A percentile compares a stretch with the other conserved stretches of the same genome.
phyloP scores from a whole-genome alignment of 441 rosid genomes.

The Syzygium syzygioides region DNA sequence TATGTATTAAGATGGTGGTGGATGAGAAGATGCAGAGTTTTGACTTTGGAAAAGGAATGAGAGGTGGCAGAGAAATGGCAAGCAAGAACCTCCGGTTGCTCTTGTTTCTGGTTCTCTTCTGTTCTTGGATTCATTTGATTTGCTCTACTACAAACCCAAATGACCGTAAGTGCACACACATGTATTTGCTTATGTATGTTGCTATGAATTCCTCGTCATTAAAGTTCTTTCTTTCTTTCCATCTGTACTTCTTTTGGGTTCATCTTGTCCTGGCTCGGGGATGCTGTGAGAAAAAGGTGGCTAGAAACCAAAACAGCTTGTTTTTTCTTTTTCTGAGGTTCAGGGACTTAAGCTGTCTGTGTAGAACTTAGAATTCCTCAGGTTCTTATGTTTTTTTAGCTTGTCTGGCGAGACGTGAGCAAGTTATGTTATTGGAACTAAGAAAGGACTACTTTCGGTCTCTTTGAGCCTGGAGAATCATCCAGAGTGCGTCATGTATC shows the following conservation, averaged over 20 bases:
- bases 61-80: neutral
- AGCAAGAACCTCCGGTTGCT: neutral
- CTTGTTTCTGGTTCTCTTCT: neutral
- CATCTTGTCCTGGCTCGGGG: neutral
- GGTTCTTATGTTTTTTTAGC: neutral
- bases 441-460: neutral
- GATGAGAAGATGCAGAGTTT: neutral
- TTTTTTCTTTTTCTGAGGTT: neutral
- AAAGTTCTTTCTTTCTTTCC: neutral
- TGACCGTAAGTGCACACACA: neutral
- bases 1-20: neutral
- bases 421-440: neutral
- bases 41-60: neutral
- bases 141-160: neutral
- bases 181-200: neutral
- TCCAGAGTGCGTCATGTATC: neutral
- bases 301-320: neutral
- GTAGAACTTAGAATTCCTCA: neutral
- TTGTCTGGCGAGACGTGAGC: neutral
- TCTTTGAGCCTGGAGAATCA: neutral
- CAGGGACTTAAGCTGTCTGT: neutral
- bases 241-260: neutral
- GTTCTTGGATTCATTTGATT: neutral
- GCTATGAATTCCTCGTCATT: neutral
- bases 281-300: neutral